Evolutionary conservation across 2,329 filamentous ascomycete genomes (phyloP), one percentile per base, ranked within the genome.

Genomic region (Thielaviopsis euricoi): DNA sequence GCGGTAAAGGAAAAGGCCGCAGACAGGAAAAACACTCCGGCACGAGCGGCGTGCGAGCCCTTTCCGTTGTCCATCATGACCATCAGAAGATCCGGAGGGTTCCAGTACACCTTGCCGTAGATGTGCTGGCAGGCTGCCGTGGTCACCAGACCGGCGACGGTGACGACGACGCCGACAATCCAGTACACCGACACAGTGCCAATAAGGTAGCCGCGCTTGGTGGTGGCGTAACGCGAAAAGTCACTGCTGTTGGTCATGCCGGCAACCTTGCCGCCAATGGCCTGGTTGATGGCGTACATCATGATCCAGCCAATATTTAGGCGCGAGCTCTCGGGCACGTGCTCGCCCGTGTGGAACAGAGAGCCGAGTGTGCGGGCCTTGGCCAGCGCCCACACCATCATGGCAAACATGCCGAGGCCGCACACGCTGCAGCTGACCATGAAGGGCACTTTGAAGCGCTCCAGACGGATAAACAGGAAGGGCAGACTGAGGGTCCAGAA

Each of bases 401-500:
- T 76, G 55, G 65, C 65, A 9, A 76, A 53, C 74, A 77, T 77
- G 15, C 70, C 73, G 3, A 73, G 17, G 15, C 70, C 70, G 58
- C 71, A 75, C 63, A 72, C 74, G 4, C 69, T 63, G 52, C 68
- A 73, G 6, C 73, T 70, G 19, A 74, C 61, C 46, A 73, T 66
- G 61, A 77, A 76, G 0, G 73, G 73, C 4, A 72, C 64, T 64
- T 73, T 75, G 65, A 75, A 76, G n/a, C 71, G 71, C 60, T 77
- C 74, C 0, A 74, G 74, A 0, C 70, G 69, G n/a, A 77, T 71
- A 65, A 71, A 73, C 2, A 77, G 64, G 60, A 78, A 75, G 0
- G 75, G 75, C 0, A 71, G 67, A 17, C 76, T 76, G 21, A 74
- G 63, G 29, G 73, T 68, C 70, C 75, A 78, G 64, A 78, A 78